A percentile compares a stretch with the other conserved stretches of the same genome.
Conservation (phyloP, 805 yeast species). For the Maudiozyma bulderi region DNA sequence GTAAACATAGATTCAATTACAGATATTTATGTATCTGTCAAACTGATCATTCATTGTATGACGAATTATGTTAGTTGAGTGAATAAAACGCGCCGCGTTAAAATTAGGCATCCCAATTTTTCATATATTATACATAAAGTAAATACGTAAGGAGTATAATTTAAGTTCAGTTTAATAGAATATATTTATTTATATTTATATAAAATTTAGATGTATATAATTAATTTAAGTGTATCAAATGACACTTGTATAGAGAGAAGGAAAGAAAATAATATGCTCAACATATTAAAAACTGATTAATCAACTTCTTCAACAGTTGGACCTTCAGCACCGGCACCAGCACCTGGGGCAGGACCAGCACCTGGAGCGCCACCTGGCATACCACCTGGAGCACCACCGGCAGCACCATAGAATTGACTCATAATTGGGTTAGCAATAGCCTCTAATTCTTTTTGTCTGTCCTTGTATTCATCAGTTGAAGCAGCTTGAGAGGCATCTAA, state of each 20-base stretch:
- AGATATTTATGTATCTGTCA: no score
- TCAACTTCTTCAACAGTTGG: constrained; percentile 82
- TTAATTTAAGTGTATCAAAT: not conserved
- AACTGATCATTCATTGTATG: no score
- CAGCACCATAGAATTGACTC: constrained; percentile 93
- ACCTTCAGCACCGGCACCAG: constrained; percentile 39
- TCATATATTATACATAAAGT: no score
- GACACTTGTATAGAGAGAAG: not conserved
- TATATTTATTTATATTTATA: not conserved
- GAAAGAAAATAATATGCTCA: not conserved
- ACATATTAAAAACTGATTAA: constrained; percentile 24
- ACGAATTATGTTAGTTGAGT: no score
- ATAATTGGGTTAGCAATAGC: constrained; percentile 91
- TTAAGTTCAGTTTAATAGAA: not conserved
- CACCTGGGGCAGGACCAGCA: constrained; percentile 33
- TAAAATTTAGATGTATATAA: not conserved
- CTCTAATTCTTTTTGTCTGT: constrained; percentile 93
- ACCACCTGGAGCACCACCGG: constrained; percentile 73
- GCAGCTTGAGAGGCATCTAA: constrained; percentile 91
- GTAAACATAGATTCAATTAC: no score
- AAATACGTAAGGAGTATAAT: no score
- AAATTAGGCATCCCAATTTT: no score
- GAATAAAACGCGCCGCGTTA: no score
- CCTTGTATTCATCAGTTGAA: constrained; percentile 81
- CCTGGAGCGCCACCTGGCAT: constrained; percentile 35